These are phyloP conservation scores for Dendrobium chrysotoxum DNA, from an alignment of 106 monocot genomes.

Conservation along the genomic window DNA sequence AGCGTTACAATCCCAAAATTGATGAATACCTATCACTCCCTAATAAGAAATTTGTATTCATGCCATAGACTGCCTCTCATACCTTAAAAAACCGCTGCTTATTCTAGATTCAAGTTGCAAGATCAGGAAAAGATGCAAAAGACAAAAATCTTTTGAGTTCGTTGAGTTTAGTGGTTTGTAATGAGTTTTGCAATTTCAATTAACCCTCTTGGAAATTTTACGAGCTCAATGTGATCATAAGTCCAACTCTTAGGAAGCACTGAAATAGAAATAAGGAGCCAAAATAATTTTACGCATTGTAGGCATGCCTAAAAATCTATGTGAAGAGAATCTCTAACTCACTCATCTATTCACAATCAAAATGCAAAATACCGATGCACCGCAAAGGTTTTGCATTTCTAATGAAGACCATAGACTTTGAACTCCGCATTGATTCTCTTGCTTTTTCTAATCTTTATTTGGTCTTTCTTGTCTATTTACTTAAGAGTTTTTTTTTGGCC, in stretches of 20 bases:
- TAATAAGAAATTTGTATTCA: background rate
- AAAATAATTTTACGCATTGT: background rate
- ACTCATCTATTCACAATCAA: background rate
- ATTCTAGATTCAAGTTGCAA: background rate
- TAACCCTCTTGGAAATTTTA: background rate
- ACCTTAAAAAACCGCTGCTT: background rate
- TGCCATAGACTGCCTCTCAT: background rate
- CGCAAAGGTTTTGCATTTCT: background rate
- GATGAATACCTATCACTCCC: background rate
- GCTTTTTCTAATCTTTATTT: background rate
- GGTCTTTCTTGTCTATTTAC: background rate
- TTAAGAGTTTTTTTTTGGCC: too few relatives aligned
- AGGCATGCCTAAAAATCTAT: background rate
- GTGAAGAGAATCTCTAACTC: background rate
- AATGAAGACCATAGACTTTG: background rate
- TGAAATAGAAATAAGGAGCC: background rate
- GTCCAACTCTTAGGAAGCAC: background rate
- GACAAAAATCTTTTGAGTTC: background rate
- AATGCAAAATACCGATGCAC: background rate
- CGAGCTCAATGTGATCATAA: background rate
- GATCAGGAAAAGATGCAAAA: background rate
- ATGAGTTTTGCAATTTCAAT: background rate
- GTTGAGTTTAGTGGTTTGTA: background rate
- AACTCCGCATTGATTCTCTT: background rate
- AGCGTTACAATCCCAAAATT: background rate